Conservation (phyloP, 2,329 filamentous ascomycete species). For the Fusarium sp. region DNA sequence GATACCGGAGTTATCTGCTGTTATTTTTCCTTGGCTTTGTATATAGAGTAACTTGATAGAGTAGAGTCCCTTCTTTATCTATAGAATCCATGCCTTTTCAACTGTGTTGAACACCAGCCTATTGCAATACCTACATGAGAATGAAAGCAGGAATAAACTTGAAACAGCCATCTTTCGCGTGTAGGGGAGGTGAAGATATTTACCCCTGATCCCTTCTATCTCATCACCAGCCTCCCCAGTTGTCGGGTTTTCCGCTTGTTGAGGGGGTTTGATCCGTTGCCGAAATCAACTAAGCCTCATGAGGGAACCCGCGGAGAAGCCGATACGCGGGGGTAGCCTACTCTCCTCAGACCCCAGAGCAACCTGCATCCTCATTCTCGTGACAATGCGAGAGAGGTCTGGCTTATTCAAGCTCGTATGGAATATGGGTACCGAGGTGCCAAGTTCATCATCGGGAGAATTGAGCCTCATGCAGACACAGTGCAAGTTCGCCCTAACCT, state of each 20-base stretch:
- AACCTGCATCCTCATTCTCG: neutral
- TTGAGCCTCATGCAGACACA: neutral
- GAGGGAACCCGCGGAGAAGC: neutral
- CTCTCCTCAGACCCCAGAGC: neutral
- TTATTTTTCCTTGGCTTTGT: neutral
- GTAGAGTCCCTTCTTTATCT: neutral
- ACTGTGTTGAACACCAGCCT: neutral
- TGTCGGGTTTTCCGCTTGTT: neutral
- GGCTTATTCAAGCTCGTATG: neutral
- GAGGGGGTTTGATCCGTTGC: neutral
- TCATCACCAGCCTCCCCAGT: neutral
- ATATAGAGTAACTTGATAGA: neutral
- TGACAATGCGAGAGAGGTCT: neutral
- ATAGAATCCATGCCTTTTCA: neutral
- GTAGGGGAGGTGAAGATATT: neutral
- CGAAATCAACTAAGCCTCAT: neutral
- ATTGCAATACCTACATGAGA: neutral
- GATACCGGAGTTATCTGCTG: neutral
- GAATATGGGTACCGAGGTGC: neutral
- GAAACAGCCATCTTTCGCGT: accelerated
- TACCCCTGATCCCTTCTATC: neutral
- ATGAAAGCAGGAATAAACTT: neutral
- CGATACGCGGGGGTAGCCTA: neutral
- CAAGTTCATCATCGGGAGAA: neutral
- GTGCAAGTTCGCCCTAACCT: neutral